Conservation (phyloP, 2,329 filamentous ascomycete genomes). For the Mariannaea elegans region DNA sequence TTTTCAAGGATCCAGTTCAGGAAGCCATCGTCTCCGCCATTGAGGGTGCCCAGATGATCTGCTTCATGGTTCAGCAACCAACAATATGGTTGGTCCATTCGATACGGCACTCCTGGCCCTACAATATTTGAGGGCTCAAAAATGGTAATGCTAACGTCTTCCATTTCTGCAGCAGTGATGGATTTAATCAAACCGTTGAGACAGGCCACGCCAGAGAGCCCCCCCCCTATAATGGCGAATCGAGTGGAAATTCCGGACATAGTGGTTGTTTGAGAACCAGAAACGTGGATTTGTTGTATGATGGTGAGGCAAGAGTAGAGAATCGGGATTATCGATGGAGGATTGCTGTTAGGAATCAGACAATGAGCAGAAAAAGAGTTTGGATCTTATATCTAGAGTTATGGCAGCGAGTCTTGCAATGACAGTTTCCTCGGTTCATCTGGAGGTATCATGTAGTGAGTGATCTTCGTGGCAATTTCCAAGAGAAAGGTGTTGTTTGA, state of each 20-base stretch:
- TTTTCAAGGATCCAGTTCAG: not conserved
- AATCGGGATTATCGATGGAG: too few species aligned
- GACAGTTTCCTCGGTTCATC: too few species aligned
- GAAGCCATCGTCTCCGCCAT: not conserved
- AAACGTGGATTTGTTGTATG: not conserved
- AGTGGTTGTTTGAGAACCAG: too few species aligned
- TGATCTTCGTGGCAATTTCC: too few species aligned
- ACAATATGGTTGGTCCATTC: not conserved
- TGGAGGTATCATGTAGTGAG: too few species aligned
- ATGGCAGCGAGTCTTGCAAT: too few species aligned
- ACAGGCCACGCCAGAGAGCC: not conserved
- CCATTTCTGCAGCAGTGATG: not conserved
- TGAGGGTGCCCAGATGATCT: not conserved
- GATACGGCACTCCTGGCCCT: not conserved
- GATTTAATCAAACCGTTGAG: not conserved
- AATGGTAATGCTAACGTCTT: not conserved
- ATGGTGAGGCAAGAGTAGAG: too few species aligned
- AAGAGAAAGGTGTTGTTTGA: too few species aligned
- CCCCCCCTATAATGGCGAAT: not conserved
- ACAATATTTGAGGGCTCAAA: not conserved
- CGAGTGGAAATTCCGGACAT: not conserved
- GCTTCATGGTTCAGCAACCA: conserved; percentile 5
- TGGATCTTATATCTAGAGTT: too few species aligned
- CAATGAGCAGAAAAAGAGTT: not conserved
- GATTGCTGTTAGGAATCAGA: not conserved